Percentiles rank a stretch among this genome's conserved stretches.
Evolutionary conservation across 148 eudicot species (phyloP).

Genomic region (Camellia sinensis): DNA sequence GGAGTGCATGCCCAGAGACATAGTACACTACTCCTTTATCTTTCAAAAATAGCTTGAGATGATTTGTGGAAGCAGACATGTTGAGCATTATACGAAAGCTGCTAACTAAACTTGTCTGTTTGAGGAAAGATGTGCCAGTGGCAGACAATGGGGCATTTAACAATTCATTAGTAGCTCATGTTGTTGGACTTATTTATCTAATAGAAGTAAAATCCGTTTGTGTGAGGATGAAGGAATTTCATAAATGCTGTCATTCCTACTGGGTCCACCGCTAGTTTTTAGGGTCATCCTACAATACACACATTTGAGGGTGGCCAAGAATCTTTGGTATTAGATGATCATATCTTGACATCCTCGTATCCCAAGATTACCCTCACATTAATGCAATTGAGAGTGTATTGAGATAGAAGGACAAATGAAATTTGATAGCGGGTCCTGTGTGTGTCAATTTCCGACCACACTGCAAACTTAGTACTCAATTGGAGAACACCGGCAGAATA

Average conservation of each 20-base stretch:
- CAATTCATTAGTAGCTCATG: slow-evolving; percentile 26
- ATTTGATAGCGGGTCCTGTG: too few relatives aligned
- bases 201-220: neutral
- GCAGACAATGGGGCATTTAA: slow-evolving; percentile 63
- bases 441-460: too few relatives aligned
- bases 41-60: slow-evolving; percentile 32
- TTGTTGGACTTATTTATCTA: slow-evolving; percentile 6
- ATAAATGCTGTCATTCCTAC: slow-evolving; percentile 12
- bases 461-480: too few relatives aligned
- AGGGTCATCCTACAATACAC: too few relatives aligned
- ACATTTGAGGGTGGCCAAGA: too few relatives aligned
- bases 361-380: too few relatives aligned
- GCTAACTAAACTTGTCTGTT: slow-evolving; percentile 51
- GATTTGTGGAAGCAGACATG: slow-evolving; percentile 51
- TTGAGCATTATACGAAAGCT: slow-evolving; percentile 58
- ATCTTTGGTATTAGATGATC: too few relatives aligned
- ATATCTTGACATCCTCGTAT: too few relatives aligned
- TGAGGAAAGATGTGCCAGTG: slow-evolving; percentile 68
- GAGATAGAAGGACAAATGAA: too few relatives aligned
- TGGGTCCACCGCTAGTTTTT: neutral
- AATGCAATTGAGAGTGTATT: too few relatives aligned
- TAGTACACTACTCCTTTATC: slow-evolving; percentile 8
- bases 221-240: slow-evolving; percentile 14
- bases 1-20: neutral
- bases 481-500: too few relatives aligned